A percentile compares a stretch with the other conserved stretches of the same genome.
These are phyloP conservation scores for Agastache rugosa DNA, from an alignment of 257 asterid genomes.

Conservation along the genomic window DNA sequence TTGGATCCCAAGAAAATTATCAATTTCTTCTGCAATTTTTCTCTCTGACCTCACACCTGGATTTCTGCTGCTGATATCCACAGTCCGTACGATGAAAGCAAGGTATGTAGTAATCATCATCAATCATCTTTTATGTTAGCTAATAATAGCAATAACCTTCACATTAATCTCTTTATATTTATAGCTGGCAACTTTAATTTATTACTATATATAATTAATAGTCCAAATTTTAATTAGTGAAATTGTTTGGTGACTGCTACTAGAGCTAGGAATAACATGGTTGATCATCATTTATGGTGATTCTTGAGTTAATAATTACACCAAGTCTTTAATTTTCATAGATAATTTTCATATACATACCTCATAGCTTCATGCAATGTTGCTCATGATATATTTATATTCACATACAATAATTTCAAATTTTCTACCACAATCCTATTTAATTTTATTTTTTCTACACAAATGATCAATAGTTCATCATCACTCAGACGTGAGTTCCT, in stretches of 20 bases:
- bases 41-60: conserved; percentile 20
- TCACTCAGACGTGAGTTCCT: conserved; percentile 61
- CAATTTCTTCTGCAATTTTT: conserved; percentile 23
- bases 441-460: not conserved
- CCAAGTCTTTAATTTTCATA: too few species aligned
- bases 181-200: not conserved
- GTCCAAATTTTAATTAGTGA: not conserved
- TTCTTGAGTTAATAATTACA: not conserved
- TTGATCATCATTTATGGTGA: too few species aligned
- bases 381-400: not conserved
- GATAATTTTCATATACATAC: too few species aligned
- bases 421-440: not conserved
- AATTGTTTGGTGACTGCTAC: not conserved
- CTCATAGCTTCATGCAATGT: conserved; percentile 3
- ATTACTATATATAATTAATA: not conserved
- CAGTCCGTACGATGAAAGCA: conserved; percentile 33
- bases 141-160: too few species aligned
- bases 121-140: not conserved
- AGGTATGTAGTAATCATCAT: conserved; percentile 33
- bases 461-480: conserved; percentile 33
- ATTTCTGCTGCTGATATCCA: conserved; percentile 18
- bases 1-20: conserved; percentile 31
- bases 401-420: not conserved
- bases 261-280: not conserved
- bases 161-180: not conserved